Percentiles rank a stretch among this genome's conserved stretches.
Evolutionary conservation across 176 grass and related monocot species (phyloP).

Genomic region (Oryza rufipogon): DNA sequence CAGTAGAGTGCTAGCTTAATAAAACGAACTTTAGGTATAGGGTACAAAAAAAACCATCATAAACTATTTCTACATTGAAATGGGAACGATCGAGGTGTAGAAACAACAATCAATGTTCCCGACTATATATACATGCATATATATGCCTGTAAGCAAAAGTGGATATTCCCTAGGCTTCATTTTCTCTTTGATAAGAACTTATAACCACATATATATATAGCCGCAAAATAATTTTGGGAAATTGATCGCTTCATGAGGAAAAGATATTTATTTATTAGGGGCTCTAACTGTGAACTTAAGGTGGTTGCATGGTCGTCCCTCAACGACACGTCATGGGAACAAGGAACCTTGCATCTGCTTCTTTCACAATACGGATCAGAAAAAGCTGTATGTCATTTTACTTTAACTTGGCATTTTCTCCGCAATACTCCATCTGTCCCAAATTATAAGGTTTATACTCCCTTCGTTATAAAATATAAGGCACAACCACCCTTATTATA

Average conservation of each 20-base stretch:
- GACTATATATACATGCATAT: not conserved
- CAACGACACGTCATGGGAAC: not conserved
- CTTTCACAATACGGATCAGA: not conserved
- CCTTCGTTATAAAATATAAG: accelerated
- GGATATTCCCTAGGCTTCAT: not conserved
- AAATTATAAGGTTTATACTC: no score
- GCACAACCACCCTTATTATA: accelerated
- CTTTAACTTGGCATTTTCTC: not conserved
- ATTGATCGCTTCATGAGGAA: not conserved
- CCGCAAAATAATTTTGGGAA: not conserved
- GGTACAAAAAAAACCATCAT: not conserved
- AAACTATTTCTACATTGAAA: not conserved
- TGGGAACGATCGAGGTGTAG: not conserved
- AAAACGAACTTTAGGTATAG: not conserved
- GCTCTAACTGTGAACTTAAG: not conserved
- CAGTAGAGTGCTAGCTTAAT: not conserved
- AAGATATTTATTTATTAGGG: not conserved
- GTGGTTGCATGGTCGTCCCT: not conserved
- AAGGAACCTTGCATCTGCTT: not conserved
- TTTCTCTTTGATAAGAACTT: no score
- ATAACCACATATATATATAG: no score
- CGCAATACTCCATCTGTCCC: no score
- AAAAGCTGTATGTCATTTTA: not conserved
- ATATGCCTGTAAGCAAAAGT: not conserved
- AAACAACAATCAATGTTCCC: not conserved